phyloP scores from a whole-genome alignment of 2,329 filamentous ascomycete genomes.

The Botrytis porri region DNA sequence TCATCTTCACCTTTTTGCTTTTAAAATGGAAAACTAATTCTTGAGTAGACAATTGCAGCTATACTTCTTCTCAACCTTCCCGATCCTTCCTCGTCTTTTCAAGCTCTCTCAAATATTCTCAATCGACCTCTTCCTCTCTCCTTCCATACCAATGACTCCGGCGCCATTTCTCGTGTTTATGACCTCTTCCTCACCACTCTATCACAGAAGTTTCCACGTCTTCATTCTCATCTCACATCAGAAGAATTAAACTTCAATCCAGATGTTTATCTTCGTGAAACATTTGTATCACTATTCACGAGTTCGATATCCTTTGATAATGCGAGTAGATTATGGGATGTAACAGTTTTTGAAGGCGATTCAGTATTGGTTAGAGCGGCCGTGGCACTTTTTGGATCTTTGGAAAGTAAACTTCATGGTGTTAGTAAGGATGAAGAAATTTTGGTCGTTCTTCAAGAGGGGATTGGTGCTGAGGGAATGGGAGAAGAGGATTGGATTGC shows the following conservation, averaged over 20 bases:
- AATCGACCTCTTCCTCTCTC: slow-evolving; percentile 73
- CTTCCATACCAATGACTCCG: slow-evolving; percentile 68
- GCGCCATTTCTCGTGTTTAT: slow-evolving; percentile 67
- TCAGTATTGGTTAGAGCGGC: slow-evolving; percentile 66
- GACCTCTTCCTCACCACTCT: slow-evolving; percentile 67
- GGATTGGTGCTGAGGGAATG: slow-evolving; percentile 24
- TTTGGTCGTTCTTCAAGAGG: slow-evolving; percentile 23
- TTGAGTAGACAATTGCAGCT: slow-evolving; percentile 64
- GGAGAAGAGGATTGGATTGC: slow-evolving; percentile 35
- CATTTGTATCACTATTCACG: slow-evolving; percentile 66
- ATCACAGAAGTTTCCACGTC: slow-evolving; percentile 57
- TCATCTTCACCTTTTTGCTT: neutral
- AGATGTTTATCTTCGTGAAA: slow-evolving; percentile 54
- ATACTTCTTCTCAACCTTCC: slow-evolving; percentile 70
- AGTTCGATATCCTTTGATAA: slow-evolving; percentile 63
- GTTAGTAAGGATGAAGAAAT: slow-evolving; percentile 27
- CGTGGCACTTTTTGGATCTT: slow-evolving; percentile 58
- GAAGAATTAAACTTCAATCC: slow-evolving; percentile 46
- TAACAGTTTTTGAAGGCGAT: slow-evolving; percentile 81
- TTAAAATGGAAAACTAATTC: neutral
- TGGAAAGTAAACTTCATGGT: slow-evolving; percentile 52
- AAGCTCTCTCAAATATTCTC: slow-evolving; percentile 71
- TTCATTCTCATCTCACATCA: slow-evolving; percentile 62
- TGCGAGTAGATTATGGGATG: slow-evolving; percentile 72
- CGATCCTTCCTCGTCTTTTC: slow-evolving; percentile 61